These are phyloP conservation scores for Gonapodya prolifera DNA, from an alignment of 192 early-diverging fungal genomes.

Conservation along the genomic window DNA sequence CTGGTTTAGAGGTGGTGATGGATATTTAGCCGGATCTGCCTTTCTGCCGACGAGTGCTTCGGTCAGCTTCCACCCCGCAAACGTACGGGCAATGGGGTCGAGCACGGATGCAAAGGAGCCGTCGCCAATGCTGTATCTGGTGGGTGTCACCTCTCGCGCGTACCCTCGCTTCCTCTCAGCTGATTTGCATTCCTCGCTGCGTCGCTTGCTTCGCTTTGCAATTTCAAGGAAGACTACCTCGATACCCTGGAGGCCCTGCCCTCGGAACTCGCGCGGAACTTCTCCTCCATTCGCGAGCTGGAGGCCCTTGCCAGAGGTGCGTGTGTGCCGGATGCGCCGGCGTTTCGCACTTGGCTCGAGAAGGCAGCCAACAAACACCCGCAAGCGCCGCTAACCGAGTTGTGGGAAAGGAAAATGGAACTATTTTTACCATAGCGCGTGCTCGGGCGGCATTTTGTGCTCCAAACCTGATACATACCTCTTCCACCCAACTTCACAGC, in stretches of 20 bases:
- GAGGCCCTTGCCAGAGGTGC: background rate
- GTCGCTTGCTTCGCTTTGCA: background rate
- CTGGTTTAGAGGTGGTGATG: no score
- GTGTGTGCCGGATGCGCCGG: conserved; percentile 53
- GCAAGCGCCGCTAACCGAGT: no score
- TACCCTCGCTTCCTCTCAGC: background rate
- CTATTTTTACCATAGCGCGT: no score
- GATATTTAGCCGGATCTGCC: no score
- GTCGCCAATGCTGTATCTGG: background rate
- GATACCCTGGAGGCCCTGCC: conserved; percentile 76
- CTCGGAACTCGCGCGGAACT: conserved; percentile 67
- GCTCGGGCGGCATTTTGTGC: no score
- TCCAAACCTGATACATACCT: no score
- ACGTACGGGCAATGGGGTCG: no score
- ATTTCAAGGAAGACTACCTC: conserved; percentile 76
- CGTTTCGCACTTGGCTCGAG: conserved; percentile 41
- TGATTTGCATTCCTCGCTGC: background rate
- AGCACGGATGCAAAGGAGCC: no score
- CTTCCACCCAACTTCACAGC: no score
- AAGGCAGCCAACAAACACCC: conserved; percentile 15
- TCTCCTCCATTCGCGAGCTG: conserved; percentile 44
- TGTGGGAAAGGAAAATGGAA: no score
- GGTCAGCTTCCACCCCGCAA: no score
- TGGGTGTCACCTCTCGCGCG: background rate
- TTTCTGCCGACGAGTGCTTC: no score